These are phyloP conservation scores for Paramecium sonneborni DNA, from an alignment of 73 alveolate genomes.

Conservation along the genomic window DNA sequence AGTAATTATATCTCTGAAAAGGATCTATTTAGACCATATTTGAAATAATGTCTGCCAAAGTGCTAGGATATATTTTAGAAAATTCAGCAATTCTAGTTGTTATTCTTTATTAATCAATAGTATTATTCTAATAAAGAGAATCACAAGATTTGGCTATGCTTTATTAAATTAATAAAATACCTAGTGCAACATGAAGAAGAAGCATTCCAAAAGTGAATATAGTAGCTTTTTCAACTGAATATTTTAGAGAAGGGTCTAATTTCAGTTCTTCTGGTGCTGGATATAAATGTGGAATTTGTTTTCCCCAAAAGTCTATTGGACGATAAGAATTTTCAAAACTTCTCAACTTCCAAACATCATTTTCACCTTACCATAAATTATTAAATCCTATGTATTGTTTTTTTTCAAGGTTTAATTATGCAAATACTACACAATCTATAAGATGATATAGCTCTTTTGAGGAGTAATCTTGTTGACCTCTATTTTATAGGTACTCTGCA, in stretches of 20 bases:
- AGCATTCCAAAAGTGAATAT: constrained; percentile 31
- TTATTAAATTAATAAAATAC: neutral
- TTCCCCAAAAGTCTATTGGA: neutral
- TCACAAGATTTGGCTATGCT: constrained; percentile 9
- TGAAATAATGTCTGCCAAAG: neutral
- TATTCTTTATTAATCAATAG: neutral
- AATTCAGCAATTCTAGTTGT: neutral
- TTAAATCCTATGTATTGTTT: neutral
- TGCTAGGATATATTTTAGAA: neutral
- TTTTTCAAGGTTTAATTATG: constrained; percentile 7
- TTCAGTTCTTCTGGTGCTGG: constrained; percentile 44
- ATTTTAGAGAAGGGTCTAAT: neutral
- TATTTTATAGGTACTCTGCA: neutral
- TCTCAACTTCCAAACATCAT: constrained; percentile 47
- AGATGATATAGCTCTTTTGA: neutral
- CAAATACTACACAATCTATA: neutral
- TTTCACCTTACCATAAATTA: neutral
- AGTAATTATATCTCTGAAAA: neutral
- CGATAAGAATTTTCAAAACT: neutral
- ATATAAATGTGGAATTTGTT: neutral
- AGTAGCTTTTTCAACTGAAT: neutral
- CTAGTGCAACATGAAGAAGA: neutral
- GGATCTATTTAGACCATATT: neutral
- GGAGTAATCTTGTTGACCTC: constrained; percentile 3
- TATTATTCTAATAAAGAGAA: neutral